These are phyloP conservation scores for Fusarium sp. DNA, from an alignment of 2,329 filamentous ascomycete genomes.

Conservation along the genomic window DNA sequence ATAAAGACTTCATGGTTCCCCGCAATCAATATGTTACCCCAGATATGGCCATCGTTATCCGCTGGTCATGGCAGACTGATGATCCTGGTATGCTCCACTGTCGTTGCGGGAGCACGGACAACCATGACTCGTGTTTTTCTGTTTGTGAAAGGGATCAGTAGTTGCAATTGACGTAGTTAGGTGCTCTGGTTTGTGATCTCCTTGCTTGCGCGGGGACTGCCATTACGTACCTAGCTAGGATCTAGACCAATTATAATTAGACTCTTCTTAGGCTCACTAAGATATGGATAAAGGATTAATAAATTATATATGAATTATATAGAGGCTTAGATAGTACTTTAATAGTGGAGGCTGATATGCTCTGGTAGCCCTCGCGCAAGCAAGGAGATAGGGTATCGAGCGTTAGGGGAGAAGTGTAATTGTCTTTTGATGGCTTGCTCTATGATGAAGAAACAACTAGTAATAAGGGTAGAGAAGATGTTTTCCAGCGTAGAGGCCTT, in stretches of 20 bases:
- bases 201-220: too few species aligned
- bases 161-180: neutral
- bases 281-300: too few species aligned
- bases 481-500: neutral
- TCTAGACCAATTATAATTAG: too few species aligned
- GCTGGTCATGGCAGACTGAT: neutral
- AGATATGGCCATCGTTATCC: neutral
- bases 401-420: neutral
- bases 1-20: neutral
- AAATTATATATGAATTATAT: too few species aligned
- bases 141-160: neutral
- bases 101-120: neutral
- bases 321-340: too few species aligned
- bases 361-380: too few species aligned
- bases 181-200: neutral
- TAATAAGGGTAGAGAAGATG: neutral
- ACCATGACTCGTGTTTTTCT: neutral
- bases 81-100: neutral
- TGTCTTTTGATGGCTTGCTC: neutral
- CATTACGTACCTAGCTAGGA: too few species aligned
- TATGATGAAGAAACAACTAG: neutral
- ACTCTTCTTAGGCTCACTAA: too few species aligned
- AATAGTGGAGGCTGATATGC: too few species aligned
- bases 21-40: neutral
- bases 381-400: neutral